A percentile compares a stretch with the other conserved stretches of the same genome.
phyloP scores from a whole-genome alignment of 371 early-diverging fungal species.

The Entomophthora muscae region DNA sequence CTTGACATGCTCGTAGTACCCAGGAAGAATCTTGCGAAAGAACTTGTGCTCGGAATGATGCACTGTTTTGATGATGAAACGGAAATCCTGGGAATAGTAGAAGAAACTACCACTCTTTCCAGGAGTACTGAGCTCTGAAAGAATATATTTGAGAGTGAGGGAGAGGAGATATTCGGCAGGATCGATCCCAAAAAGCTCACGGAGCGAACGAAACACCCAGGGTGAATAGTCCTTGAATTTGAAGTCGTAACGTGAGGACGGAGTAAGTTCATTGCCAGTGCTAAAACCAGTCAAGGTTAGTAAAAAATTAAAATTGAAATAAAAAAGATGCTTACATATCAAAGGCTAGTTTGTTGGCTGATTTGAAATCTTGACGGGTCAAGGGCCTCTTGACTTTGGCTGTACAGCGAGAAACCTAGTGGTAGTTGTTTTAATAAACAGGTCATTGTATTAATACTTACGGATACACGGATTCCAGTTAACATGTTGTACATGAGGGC shows the following conservation, averaged over 20 bases:
- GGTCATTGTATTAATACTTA: constrained; percentile 18
- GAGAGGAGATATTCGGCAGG: constrained; percentile 90
- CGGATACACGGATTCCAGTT: constrained; percentile 74
- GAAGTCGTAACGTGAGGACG: constrained; percentile 89
- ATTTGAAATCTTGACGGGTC: constrained; percentile 53
- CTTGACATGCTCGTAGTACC: constrained; percentile 80
- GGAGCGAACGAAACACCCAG: constrained; percentile 72
- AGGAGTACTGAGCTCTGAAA: constrained; percentile 82
- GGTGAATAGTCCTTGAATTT: constrained; percentile 79
- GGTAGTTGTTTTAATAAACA: background rate
- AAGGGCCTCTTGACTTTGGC: constrained; percentile 62
- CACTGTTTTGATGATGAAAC: constrained; percentile 95
- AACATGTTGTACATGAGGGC: constrained; percentile 96
- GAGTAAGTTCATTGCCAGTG: constrained; percentile 84
- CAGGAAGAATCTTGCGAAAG: constrained; percentile 59
- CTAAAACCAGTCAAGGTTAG: constrained; percentile 16
- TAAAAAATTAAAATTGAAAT: background rate
- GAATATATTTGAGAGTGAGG: constrained; percentile 85
- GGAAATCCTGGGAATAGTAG: constrained; percentile 90
- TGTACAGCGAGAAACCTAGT: constrained; percentile 54
- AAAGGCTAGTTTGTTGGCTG: constrained; percentile 83
- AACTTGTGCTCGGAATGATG: constrained; percentile 87
- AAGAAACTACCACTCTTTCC: constrained; percentile 94
- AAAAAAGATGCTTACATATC: constrained; percentile 40
- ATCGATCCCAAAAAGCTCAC: constrained; percentile 74